Base-by-base conservation (phyloP, 2,329 filamentous ascomycete species). In the Aureobasidium leucospermi region DNA sequence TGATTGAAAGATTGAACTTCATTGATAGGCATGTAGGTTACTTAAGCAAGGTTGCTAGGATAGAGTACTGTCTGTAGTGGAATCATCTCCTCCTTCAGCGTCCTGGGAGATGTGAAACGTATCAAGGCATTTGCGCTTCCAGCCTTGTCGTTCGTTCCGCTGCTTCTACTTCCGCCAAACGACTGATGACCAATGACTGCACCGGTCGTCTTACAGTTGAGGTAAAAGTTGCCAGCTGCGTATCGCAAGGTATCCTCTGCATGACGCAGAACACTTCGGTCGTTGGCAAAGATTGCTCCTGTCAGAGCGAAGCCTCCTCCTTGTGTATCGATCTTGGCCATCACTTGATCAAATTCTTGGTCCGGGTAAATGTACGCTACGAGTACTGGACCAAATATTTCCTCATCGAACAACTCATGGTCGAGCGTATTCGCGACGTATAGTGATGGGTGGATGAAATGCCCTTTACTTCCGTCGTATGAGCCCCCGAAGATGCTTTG, bases 141-240 rank as follows among this genome's bases (percentile, higher is more conserved):
- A 3, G 80, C 79, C 72, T 83, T 82, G 67, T 83, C 80, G 63
- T 81, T 81, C 13, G 81, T 83, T 34, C 81, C 80, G 48, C 78
- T 81, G 46, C 75, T 75, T 56, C 81, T 72, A 56, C 75, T 73
- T 41, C 81, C 80, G 45, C 80, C 80, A 63, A 83, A 83, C 0
- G 79, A 76, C 67, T 83, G 81, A 72, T 83, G 81, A 10, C 78
- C 80, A 38, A 83, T 79, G 7, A 81, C 74, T 0, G 81, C 78
- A 1, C 78, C 81, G 0, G 81, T 84, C 58, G 78, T 81, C 72
- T 83, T 83, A 70, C 78, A 81, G 69, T 83, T 83, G 59, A 81
- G 72, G 67, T 83, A 83, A 52, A 84, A 79, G 72, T 82, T 84
- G 48, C 81, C 81, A 9, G 80, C 81, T 13, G 79, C 73, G 65